phyloP scores from a whole-genome alignment of 768 basidiomycete species.

The Tephrocybe rancida region DNA sequence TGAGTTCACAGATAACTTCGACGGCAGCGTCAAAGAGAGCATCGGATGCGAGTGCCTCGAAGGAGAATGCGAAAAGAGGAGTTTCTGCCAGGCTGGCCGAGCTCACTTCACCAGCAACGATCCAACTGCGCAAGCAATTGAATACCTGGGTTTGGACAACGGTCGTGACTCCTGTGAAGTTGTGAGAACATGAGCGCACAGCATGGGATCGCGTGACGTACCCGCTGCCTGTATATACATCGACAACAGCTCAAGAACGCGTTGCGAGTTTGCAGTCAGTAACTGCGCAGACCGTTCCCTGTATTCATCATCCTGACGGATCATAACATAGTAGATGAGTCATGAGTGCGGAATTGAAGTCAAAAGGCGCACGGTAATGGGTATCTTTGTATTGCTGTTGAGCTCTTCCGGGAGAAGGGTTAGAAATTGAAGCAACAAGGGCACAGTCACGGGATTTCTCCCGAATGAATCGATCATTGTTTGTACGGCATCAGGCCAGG shows the following conservation, averaged over 20 bases:
- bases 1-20: conserved; percentile 89
- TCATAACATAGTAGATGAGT: neutral
- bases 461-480: conserved; percentile 86
- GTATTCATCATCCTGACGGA: conserved; percentile 73
- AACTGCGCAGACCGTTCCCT: conserved; percentile 59
- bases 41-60: conserved; percentile 82
- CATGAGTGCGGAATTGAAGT: neutral
- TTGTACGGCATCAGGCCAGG: conserved; percentile 83
- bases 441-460: conserved; percentile 80
- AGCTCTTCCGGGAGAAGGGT: conserved; percentile 91
- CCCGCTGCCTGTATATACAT: conserved; percentile 91
- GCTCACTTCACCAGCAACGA: conserved; percentile 82
- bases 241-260: conserved; percentile 76
- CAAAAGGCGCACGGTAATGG: conserved; percentile 70
- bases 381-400: conserved; percentile 81
- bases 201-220: conserved; percentile 37
- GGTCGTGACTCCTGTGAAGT: conserved; percentile 72
- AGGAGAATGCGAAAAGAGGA: conserved; percentile 80
- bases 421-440: conserved; percentile 85
- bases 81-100: conserved; percentile 66
- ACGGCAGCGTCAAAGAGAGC: conserved; percentile 93
- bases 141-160: conserved; percentile 83
- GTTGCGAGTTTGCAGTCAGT: conserved; percentile 66
- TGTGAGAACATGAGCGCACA: neutral
- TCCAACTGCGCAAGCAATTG: conserved; percentile 84